Percentiles rank a stretch among this genome's conserved stretches.
These are phyloP conservation scores for Aspergillus kassunensis DNA, from an alignment of 495 filamentous ascomycete genomes.

Conservation along the genomic window DNA sequence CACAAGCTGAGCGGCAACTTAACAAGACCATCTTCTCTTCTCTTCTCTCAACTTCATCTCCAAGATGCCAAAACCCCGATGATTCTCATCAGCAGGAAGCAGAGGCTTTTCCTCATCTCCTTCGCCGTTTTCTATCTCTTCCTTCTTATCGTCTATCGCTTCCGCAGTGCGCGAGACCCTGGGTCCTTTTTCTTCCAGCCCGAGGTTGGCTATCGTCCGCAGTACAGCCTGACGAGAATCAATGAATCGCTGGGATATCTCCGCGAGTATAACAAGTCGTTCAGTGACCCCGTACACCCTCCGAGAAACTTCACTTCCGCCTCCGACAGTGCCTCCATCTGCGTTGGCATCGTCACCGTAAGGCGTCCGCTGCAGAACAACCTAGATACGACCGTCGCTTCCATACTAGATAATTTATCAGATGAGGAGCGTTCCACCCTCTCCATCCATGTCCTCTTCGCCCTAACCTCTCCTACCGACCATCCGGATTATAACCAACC, in stretches of 20 bases:
- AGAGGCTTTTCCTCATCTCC: conserved; percentile 21
- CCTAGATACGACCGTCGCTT: conserved; percentile 46
- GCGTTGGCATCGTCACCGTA: conserved; percentile 35
- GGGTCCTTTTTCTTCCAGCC: conserved; percentile 25
- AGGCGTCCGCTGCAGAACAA: conserved; percentile 38
- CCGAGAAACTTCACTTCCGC: conserved; percentile 1
- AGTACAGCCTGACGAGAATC: conserved; percentile 20
- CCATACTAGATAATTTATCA: conserved; percentile 46
- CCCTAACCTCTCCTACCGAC: conserved; percentile 41
- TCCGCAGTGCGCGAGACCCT: conserved; percentile 22
- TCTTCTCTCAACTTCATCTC: not conserved
- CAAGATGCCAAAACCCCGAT: conserved; percentile 3
- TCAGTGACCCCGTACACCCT: not conserved
- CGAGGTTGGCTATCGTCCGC: conserved; percentile 24
- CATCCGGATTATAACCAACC: conserved; percentile 47
- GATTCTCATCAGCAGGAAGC: conserved; percentile 18
- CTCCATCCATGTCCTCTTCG: conserved; percentile 50
- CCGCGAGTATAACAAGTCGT: conserved; percentile 17
- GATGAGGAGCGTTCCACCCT: conserved; percentile 41
- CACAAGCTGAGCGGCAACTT: too few species aligned
- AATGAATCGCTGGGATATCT: conserved; percentile 20
- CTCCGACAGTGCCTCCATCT: conserved; percentile 20
- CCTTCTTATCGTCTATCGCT: conserved; percentile 24
- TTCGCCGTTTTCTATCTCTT: conserved; percentile 28
- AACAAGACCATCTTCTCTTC: not conserved